Evolutionary conservation across 148 eudicot genomes (phyloP).

Genomic region (Rhododendron ovatum): DNA sequence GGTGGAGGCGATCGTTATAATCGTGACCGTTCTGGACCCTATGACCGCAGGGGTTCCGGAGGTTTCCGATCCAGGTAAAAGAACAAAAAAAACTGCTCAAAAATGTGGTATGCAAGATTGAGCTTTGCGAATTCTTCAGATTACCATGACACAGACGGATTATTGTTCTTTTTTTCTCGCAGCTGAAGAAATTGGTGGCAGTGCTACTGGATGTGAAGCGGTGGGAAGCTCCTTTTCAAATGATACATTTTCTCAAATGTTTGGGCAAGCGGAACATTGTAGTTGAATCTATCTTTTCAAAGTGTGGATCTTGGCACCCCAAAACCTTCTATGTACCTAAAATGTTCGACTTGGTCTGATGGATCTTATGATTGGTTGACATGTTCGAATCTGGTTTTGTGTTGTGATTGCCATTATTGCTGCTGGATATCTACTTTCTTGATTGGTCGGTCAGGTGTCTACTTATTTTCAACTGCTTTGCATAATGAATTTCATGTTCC

Average conservation of each 20-base stretch:
- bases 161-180: slow-evolving; percentile 15
- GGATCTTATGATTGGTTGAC: slow-evolving; percentile 43
- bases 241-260: slow-evolving; percentile 12
- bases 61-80: slow-evolving; percentile 29
- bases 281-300: slow-evolving; percentile 36
- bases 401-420: slow-evolving; percentile 43
- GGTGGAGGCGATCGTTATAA: slow-evolving; percentile 65
- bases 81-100: background rate
- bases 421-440: slow-evolving; percentile 41
- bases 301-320: slow-evolving; percentile 49
- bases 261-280: slow-evolving; percentile 13
- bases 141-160: background rate
- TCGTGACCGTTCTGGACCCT: slow-evolving; percentile 96
- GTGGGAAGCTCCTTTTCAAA: background rate
- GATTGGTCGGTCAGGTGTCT: slow-evolving; percentile 14
- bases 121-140: background rate
- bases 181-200: slow-evolving; percentile 38
- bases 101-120: slow-evolving; percentile 2
- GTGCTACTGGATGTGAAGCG: slow-evolving; percentile 5
- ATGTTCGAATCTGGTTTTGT: slow-evolving; percentile 38
- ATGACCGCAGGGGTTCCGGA: slow-evolving; percentile 63
- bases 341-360: slow-evolving; percentile 49
- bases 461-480: background rate
- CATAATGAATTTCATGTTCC: slow-evolving; percentile 18
- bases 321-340: slow-evolving; percentile 35